These are phyloP conservation scores for Pistacia integerrima DNA, from an alignment of 345 rosid genomes.

Conservation along the genomic window DNA sequence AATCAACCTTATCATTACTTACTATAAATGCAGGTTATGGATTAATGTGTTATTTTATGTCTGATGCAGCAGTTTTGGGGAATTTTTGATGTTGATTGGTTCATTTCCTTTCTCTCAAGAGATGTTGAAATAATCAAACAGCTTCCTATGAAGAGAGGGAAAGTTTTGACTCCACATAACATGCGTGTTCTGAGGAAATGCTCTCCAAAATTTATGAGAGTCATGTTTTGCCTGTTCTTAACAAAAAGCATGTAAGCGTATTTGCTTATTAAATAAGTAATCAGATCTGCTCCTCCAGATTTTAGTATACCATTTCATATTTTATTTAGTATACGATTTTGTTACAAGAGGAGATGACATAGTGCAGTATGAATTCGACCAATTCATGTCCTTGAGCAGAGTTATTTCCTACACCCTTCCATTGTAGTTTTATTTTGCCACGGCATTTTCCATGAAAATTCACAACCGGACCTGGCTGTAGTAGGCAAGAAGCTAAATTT, in stretches of 20 bases:
- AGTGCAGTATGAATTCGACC: not conserved
- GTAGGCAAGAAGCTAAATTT: too few relatives aligned
- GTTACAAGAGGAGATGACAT: too few relatives aligned
- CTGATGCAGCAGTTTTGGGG: constrained; percentile 86
- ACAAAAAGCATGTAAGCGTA: constrained; percentile 55
- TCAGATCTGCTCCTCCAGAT: not conserved
- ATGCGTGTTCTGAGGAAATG: too few relatives aligned
- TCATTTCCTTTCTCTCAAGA: constrained; percentile 70
- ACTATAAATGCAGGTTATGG: too few relatives aligned
- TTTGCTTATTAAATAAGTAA: too few relatives aligned
- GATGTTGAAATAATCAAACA: constrained; percentile 86
- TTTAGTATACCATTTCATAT: not conserved
- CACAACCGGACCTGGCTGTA: too few relatives aligned
- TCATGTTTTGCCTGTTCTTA: constrained; percentile 57
- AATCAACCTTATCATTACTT: too few relatives aligned
- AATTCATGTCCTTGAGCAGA: not conserved
- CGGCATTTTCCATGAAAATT: too few relatives aligned
- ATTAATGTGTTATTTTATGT: too few relatives aligned
- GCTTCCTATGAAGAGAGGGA: constrained; percentile 75
- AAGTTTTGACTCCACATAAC: constrained; percentile 64
- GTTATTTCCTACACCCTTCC: not conserved
- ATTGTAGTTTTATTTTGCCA: not conserved
- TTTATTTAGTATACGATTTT: not conserved
- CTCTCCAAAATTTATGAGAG: constrained; percentile 52
- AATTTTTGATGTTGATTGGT: constrained; percentile 83